Evolutionary conservation across 495 filamentous ascomycete genomes (phyloP).

Genomic region (Endocarpon pusillum): DNA sequence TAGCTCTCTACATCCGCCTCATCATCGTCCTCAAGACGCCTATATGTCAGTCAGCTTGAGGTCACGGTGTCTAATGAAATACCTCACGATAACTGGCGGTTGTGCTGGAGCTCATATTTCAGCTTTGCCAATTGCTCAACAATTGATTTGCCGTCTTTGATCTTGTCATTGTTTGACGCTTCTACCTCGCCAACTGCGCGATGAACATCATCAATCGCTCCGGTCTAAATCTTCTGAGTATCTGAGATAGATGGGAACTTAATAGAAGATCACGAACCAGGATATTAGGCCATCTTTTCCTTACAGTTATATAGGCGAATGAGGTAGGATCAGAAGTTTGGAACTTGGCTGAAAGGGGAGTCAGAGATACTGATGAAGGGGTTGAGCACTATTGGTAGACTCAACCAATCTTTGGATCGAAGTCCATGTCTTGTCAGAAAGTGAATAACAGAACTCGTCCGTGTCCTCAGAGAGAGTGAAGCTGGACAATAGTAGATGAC

Average conservation of each 20-base stretch:
- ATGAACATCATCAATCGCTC: slow-evolving; percentile 87
- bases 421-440: no score
- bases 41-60: slow-evolving; percentile 16
- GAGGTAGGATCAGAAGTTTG: no score
- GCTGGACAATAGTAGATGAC: no score
- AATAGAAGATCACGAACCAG: slow-evolving; percentile 35
- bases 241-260: slow-evolving; percentile 1
- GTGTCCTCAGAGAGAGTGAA: no score
- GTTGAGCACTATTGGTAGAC: no score
- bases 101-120: slow-evolving; percentile 92
- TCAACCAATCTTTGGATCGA: no score
- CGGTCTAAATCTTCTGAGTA: slow-evolving; percentile 42
- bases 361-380: no score
- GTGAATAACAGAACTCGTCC: no score
- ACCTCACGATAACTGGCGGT: slow-evolving; percentile 61
- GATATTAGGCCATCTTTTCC: slow-evolving; percentile 85
- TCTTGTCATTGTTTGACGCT: slow-evolving; percentile 42
- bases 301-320: slow-evolving; percentile 69
- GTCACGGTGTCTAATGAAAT: background rate
- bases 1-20: slow-evolving; percentile 60
- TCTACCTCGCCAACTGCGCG: slow-evolving; percentile 40
- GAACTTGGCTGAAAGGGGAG: no score
- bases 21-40: slow-evolving; percentile 70
- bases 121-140: slow-evolving; percentile 61
- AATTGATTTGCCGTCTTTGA: slow-evolving; percentile 70